phyloP scores from a whole-genome alignment of 257 asterid genomes.

The Petrea volubilis region DNA sequence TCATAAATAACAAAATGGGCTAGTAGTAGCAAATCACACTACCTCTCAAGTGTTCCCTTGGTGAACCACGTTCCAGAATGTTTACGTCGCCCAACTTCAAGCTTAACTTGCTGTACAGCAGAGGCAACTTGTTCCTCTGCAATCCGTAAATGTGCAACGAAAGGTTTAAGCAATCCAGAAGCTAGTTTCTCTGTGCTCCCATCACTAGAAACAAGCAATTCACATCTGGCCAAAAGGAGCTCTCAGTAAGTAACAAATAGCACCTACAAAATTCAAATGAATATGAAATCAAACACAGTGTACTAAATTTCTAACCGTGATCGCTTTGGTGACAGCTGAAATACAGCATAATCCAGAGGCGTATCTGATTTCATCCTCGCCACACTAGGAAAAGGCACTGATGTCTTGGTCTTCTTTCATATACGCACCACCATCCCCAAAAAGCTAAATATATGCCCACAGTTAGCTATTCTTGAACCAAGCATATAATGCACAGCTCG shows the following conservation, averaged over 20 bases:
- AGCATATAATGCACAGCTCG: not conserved
- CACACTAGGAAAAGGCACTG: constrained; percentile 22
- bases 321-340: constrained; percentile 80
- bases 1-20: not conserved
- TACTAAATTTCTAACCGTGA: constrained; percentile 51
- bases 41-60: constrained; percentile 95
- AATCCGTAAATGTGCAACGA: constrained; percentile 71
- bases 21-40: constrained; percentile 21
- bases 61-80: constrained; percentile 79
- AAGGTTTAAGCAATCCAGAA: constrained; percentile 93
- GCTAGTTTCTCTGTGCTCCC: constrained; percentile 88
- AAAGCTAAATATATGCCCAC: not conserved
- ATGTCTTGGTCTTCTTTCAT: constrained; percentile 36
- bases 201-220: constrained; percentile 74
- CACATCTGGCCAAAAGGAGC: constrained; percentile 65
- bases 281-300: constrained; percentile 3
- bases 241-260: constrained; percentile 20
- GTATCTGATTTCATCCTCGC: constrained; percentile 63
- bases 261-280: constrained; percentile 7
- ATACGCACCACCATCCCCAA: constrained; percentile 31
- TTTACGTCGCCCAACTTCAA: constrained; percentile 58
- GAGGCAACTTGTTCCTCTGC: constrained; percentile 77
- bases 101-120: constrained; percentile 67
- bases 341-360: constrained; percentile 78
- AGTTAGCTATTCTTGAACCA: constrained; percentile 1